Evolutionary conservation across 495 filamentous ascomycete genomes (phyloP).

Genomic region (Lasiosphaeria miniovina): DNA sequence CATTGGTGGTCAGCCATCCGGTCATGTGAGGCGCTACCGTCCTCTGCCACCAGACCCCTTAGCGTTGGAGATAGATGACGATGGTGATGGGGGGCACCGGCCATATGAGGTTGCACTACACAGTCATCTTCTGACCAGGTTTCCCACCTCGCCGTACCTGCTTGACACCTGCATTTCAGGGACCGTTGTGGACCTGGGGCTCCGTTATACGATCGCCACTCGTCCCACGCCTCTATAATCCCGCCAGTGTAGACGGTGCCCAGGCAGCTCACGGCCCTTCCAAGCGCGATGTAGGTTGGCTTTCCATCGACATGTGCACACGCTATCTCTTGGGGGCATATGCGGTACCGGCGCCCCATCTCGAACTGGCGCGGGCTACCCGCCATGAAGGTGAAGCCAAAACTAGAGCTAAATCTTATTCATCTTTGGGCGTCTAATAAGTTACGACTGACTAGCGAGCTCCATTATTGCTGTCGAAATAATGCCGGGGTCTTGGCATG

Average conservation of each 20-base stretch:
- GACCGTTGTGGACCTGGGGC: slow-evolving; percentile 11
- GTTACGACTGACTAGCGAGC: background rate
- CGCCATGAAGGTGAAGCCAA: background rate
- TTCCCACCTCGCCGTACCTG: slow-evolving; percentile 28
- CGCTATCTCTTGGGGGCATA: too few relatives aligned
- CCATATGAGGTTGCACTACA: slow-evolving; percentile 22
- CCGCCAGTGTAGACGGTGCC: slow-evolving; percentile 1
- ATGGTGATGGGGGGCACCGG: slow-evolving; percentile 13
- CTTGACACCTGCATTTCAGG: slow-evolving; percentile 27
- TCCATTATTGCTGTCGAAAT: slow-evolving; percentile 16
- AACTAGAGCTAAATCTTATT: background rate
- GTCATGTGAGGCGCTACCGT: slow-evolving; percentile 23
- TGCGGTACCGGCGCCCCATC: background rate
- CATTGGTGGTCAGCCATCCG: slow-evolving; percentile 14
- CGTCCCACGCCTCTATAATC: slow-evolving; percentile 12
- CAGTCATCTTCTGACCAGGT: slow-evolving; percentile 29
- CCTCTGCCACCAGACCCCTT: slow-evolving; percentile 11
- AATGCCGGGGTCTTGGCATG: slow-evolving; percentile 32
- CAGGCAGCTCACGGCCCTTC: background rate
- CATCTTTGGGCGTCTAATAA: background rate
- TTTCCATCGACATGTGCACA: too few relatives aligned
- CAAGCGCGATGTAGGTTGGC: too few relatives aligned
- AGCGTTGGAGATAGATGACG: slow-evolving; percentile 33
- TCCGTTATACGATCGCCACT: slow-evolving; percentile 19
- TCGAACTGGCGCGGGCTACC: background rate